phyloP scores from a whole-genome alignment of 2,329 filamentous ascomycete genomes.

The Thermothelomyces thermophilus region DNA sequence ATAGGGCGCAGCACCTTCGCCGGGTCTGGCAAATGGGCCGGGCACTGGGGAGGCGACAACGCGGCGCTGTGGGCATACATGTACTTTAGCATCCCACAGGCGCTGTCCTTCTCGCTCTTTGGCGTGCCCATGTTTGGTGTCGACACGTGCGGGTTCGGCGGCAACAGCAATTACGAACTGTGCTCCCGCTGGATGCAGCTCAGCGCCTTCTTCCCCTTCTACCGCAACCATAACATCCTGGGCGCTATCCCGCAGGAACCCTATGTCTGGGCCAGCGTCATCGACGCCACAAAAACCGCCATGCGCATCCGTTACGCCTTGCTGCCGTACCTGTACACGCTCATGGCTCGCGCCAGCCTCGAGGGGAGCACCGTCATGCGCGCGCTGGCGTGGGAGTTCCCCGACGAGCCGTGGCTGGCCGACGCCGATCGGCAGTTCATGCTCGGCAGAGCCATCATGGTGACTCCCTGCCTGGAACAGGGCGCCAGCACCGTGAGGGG shows the following conservation, averaged over 20 bases:
- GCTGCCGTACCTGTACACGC: conserved; percentile 70
- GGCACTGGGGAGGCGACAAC: conserved; percentile 80
- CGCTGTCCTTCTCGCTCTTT: conserved; percentile 66
- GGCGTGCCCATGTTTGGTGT: conserved; percentile 72
- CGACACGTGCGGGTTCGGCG: conserved; percentile 64
- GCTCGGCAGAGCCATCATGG: conserved; percentile 57
- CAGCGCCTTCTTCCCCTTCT: conserved; percentile 68
- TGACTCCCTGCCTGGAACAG: conserved; percentile 61
- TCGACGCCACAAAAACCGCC: conserved; percentile 55
- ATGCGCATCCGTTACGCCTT: conserved; percentile 66
- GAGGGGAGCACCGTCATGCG: conserved; percentile 65
- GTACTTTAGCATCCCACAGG: conserved; percentile 71
- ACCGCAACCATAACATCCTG: conserved; percentile 66
- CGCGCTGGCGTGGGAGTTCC: conserved; percentile 68
- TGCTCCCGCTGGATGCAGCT: conserved; percentile 58
- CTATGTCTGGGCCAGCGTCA: conserved; percentile 61
- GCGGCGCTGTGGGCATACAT: conserved; percentile 64
- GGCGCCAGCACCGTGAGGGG: conserved; percentile 56
- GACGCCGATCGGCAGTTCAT: conserved; percentile 66
- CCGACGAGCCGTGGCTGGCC: conserved; percentile 60
- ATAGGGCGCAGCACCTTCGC: conserved; percentile 76
- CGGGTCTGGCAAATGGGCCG: conserved; percentile 67
- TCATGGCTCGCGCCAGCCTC: conserved; percentile 60
- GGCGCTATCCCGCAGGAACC: conserved; percentile 61
- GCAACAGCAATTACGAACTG: conserved; percentile 61